Percentiles rank a stretch among this genome's conserved stretches.
These are phyloP conservation scores for Exophiala alcalophila DNA, from an alignment of 2,329 filamentous ascomycete genomes.

Conservation along the genomic window DNA sequence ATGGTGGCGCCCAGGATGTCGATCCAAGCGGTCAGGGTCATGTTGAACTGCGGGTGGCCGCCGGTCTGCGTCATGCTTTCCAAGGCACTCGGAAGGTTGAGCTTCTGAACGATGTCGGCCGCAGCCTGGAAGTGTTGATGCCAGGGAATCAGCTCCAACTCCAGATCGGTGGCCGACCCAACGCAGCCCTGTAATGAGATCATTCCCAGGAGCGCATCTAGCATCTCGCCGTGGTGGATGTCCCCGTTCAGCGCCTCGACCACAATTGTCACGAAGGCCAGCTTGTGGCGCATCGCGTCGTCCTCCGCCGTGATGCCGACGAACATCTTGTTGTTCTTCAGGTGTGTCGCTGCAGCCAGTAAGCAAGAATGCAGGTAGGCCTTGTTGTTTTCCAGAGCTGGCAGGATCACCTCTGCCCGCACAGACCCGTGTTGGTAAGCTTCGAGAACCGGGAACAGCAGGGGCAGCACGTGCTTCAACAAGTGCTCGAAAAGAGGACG, in stretches of 20 bases:
- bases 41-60: slow-evolving; percentile 78
- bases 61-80: slow-evolving; percentile 53
- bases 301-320: slow-evolving; percentile 56
- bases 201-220: slow-evolving; percentile 89
- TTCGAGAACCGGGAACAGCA: slow-evolving; percentile 89
- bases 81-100: slow-evolving; percentile 69
- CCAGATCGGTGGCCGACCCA: slow-evolving; percentile 76
- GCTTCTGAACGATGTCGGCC: slow-evolving; percentile 77
- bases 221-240: slow-evolving; percentile 78
- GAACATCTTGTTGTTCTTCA: slow-evolving; percentile 64
- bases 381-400: slow-evolving; percentile 85
- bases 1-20: slow-evolving; percentile 95
- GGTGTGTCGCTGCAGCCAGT: slow-evolving; percentile 86
- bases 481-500: slow-evolving; percentile 87
- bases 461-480: slow-evolving; percentile 78
- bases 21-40: slow-evolving; percentile 92
- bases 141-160: slow-evolving; percentile 85
- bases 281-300: slow-evolving; percentile 90
- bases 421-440: slow-evolving; percentile 82
- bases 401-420: slow-evolving; percentile 77
- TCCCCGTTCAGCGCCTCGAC: slow-evolving; percentile 79
- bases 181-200: slow-evolving; percentile 96
- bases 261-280: slow-evolving; percentile 78
- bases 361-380: slow-evolving; percentile 94
- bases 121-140: slow-evolving; percentile 94